Conservation (phyloP, 2,329 filamentous ascomycete species). For the Eutypa lata region DNA sequence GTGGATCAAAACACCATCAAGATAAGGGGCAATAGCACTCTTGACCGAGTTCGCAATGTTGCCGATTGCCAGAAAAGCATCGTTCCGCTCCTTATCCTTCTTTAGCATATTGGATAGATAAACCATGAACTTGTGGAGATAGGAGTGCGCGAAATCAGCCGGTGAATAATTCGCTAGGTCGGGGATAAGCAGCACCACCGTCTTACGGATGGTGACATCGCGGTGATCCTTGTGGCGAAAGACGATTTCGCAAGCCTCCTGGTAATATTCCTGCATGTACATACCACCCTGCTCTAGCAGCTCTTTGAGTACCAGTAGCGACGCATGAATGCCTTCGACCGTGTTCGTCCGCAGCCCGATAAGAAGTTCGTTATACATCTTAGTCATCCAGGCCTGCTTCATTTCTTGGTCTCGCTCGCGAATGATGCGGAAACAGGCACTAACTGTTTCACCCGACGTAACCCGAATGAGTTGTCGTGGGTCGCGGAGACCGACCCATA, state of each 20-base stretch:
- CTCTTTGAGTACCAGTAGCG: slow-evolving; percentile 87
- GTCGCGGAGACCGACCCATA: slow-evolving; percentile 92
- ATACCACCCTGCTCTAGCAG: slow-evolving; percentile 92
- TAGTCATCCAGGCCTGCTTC: slow-evolving; percentile 82
- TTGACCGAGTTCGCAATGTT: slow-evolving; percentile 96
- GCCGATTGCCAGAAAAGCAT: slow-evolving; percentile 92
- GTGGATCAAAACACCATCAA: slow-evolving; percentile 90
- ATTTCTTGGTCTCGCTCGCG: slow-evolving; percentile 86
- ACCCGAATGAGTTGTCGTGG: slow-evolving; percentile 87
- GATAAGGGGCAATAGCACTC: slow-evolving; percentile 89
- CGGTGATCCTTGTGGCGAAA: slow-evolving; percentile 90
- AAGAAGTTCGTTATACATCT: slow-evolving; percentile 84
- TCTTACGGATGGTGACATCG: slow-evolving; percentile 81
- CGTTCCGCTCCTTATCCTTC: slow-evolving; percentile 89
- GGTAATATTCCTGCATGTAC: slow-evolving; percentile 97
- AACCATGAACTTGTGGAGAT: slow-evolving; percentile 95
- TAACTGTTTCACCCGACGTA: slow-evolving; percentile 88
- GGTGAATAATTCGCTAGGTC: slow-evolving; percentile 91
- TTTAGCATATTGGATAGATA: slow-evolving; percentile 92
- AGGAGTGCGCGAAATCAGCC: slow-evolving; percentile 79
- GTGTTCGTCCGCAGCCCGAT: slow-evolving; percentile 76
- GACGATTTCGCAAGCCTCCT: slow-evolving; percentile 88
- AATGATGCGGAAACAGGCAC: slow-evolving; percentile 94
- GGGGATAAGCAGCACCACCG: slow-evolving; percentile 87
- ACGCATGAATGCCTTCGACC: slow-evolving; percentile 89